Evolutionary conservation across 441 rosid genomes (phyloP), one percentile per base, ranked within the genome.

Genomic region (Capsella rubella): DNA sequence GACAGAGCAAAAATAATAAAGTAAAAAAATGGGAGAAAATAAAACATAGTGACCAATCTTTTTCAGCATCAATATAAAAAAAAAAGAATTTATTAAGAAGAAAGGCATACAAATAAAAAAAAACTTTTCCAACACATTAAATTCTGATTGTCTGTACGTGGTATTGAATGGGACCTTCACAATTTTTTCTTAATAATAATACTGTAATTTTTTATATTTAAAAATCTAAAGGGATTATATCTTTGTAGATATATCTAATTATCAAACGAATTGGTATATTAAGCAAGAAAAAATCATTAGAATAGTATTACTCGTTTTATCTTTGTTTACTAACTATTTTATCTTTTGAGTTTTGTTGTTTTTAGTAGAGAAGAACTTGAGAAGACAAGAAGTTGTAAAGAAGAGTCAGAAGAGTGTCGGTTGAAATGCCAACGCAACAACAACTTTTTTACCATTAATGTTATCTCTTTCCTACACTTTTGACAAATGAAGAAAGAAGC

Each of bases 391-490:
- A 60, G 37, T 32, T 49, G 39, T 27, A 27, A 27, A 49, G 10
- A 61, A 52, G 57, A 54, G 39, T 34, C 50, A 34, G 54, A 56
- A 47, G 55, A 56, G 73, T 67, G 78, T 75, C 74, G 64, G 78
- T 35, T 68, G 69, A 68, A 75, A 32, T 69, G 69, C 51, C 78
- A 67, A 67, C 62, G 73, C 68, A 67, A 43, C 57, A 63, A 55
- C 54, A 55, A 54, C 65, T 61, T 69, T 62, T 56, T 56, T 9
- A 55, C 71, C 75, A 69, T 69, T 67, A 75, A 61, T 67, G 59
- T 31, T 27, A 43, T 61, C 25, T 54, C 61, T 15, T 62, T 69
- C 16, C 55, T 14, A 59, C 68, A 59, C 8, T 68, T 50, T 8
- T 34, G 39, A 51, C 69, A 52, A 56, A 61, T 35, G 45, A 50